Percentiles rank a stretch among this genome's conserved stretches.
These are phyloP conservation scores for Geosmithia putterillii DNA, from an alignment of 2,329 filamentous ascomycete species.

Conservation along the genomic window DNA sequence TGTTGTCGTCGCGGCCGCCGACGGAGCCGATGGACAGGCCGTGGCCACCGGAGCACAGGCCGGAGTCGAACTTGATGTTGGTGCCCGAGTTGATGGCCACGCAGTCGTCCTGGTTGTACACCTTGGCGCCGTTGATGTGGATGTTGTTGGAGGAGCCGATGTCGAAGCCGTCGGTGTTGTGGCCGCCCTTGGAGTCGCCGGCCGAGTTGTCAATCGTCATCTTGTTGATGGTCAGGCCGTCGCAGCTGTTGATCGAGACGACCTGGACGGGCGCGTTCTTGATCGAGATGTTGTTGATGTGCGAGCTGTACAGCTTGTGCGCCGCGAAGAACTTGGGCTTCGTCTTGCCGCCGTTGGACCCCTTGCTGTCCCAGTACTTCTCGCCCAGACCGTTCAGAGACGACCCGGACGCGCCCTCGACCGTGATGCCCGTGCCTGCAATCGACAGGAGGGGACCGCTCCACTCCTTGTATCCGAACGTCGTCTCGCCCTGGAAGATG, in stretches of 20 bases:
- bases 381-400: slow-evolving; percentile 35
- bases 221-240: slow-evolving; percentile 18
- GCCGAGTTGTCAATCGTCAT: slow-evolving; percentile 25
- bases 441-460: slow-evolving; percentile 46
- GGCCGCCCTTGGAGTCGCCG: slow-evolving; percentile 19
- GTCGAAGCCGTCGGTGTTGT: slow-evolving; percentile 50
- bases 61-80: slow-evolving; percentile 30
- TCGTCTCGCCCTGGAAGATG: slow-evolving; percentile 49
- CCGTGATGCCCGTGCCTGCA: slow-evolving; percentile 38
- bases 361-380: slow-evolving; percentile 50
- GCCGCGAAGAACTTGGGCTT: slow-evolving; percentile 52
- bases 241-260: slow-evolving; percentile 24
- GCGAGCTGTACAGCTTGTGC: slow-evolving; percentile 21
- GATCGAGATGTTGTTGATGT: slow-evolving; percentile 23
- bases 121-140: slow-evolving; percentile 35
- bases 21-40: slow-evolving; percentile 30
- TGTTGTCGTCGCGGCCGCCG: slow-evolving; percentile 36
- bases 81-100: slow-evolving; percentile 43
- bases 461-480: slow-evolving; percentile 53
- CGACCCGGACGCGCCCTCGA: slow-evolving; percentile 32
- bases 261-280: slow-evolving; percentile 28
- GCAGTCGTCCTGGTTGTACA: slow-evolving; percentile 52
- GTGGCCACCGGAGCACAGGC: slow-evolving; percentile 30
- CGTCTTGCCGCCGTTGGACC: slow-evolving; percentile 44
- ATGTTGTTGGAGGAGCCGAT: slow-evolving; percentile 35